These are phyloP conservation scores for Gamarada debralockiae DNA, from an alignment of 495 filamentous ascomycete species.

Conservation along the genomic window DNA sequence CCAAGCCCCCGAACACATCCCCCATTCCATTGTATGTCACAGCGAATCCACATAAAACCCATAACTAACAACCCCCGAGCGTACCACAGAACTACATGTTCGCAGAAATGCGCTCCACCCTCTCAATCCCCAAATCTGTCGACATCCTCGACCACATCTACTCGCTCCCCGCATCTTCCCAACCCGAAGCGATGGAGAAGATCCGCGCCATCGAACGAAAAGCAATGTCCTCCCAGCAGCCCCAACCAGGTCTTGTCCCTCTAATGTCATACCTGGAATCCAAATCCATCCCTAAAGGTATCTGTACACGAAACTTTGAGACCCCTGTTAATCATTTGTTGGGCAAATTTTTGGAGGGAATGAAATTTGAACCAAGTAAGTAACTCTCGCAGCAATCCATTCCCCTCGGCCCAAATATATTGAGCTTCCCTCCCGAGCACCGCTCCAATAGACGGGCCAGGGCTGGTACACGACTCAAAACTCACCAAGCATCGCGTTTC, in stretches of 20 bases:
- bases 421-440: too few species aligned
- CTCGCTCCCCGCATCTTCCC: slow-evolving; percentile 34
- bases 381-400: too few species aligned
- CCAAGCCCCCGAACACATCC: neutral
- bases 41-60: neutral
- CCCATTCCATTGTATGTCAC: too few species aligned
- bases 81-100: slow-evolving; percentile 97
- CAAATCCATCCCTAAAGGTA: slow-evolving; percentile 63
- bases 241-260: slow-evolving; percentile 69
- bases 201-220: slow-evolving; percentile 75
- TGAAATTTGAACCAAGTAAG: slow-evolving; percentile 71
- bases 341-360: slow-evolving; percentile 61
- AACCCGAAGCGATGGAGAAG: slow-evolving; percentile 59
- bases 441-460: too few species aligned
- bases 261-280: slow-evolving; percentile 80
- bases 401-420: too few species aligned
- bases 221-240: slow-evolving; percentile 71
- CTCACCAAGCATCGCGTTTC: too few species aligned
- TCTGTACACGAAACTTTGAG: slow-evolving; percentile 96
- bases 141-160: slow-evolving; percentile 10
- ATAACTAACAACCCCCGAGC: slow-evolving; percentile 37
- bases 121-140: neutral
- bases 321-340: slow-evolving; percentile 62
- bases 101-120: slow-evolving; percentile 15
- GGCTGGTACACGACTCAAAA: too few species aligned